Conservation (phyloP, 2,329 filamentous ascomycete genomes). For the Coleophoma cylindrospora region DNA sequence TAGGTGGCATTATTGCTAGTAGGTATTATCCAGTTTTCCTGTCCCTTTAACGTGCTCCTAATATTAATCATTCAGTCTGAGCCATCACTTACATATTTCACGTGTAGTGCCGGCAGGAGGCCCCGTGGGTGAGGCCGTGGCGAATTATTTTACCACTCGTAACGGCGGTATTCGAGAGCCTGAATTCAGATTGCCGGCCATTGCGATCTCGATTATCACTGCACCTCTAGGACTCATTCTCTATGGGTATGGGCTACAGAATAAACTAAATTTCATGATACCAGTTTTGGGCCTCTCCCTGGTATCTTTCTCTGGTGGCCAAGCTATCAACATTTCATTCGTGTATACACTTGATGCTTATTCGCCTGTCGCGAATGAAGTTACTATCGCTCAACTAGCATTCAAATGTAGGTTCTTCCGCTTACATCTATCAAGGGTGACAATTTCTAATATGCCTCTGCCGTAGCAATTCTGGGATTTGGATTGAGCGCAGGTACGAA, state of each 20-base stretch:
- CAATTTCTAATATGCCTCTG: neutral
- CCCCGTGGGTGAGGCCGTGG: slow-evolving; percentile 22
- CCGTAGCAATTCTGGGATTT: slow-evolving; percentile 8
- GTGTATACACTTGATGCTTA: slow-evolving; percentile 17
- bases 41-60: too few species aligned
- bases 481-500: slow-evolving; percentile 9
- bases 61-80: too few species aligned
- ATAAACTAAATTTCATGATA: slow-evolving; percentile 13
- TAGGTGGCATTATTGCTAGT: slow-evolving; percentile 41
- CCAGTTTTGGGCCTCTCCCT: slow-evolving; percentile 9
- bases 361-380: slow-evolving; percentile 10
- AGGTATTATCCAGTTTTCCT: too few species aligned
- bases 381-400: slow-evolving; percentile 10
- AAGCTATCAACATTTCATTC: slow-evolving; percentile 14
- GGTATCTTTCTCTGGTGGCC: slow-evolving; percentile 8
- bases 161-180: slow-evolving; percentile 18
- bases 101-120: slow-evolving; percentile 40
- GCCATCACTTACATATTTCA: too few species aligned
- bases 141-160: slow-evolving; percentile 19
- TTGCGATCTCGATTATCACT: slow-evolving; percentile 23
- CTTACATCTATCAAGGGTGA: neutral
- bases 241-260: slow-evolving; percentile 29
- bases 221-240: slow-evolving; percentile 25
- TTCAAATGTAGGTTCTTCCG: slow-evolving; percentile 8
- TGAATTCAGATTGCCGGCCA: slow-evolving; percentile 22